These are phyloP conservation scores for Metschnikowia bowlesiae DNA, from an alignment of 805 yeast genomes.

Conservation along the genomic window DNA sequence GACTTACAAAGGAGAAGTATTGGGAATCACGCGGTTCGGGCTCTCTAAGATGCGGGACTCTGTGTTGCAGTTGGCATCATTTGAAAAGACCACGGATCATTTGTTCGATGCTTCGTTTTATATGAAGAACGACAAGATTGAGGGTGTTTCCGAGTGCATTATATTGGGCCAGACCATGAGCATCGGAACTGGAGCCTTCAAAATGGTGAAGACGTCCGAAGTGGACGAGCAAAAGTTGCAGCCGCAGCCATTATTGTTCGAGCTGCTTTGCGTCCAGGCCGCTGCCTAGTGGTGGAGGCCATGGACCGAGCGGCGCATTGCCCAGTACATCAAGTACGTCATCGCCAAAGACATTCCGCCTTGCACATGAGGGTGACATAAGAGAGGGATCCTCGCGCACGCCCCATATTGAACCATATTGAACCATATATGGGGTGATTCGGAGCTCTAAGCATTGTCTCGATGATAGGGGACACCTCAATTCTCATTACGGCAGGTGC, in stretches of 20 bases:
- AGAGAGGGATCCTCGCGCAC: too few species aligned
- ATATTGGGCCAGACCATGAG: slow-evolving; percentile 97
- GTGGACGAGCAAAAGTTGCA: slow-evolving; percentile 40
- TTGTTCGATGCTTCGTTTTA: slow-evolving; percentile 96
- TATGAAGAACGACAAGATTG: slow-evolving; percentile 92
- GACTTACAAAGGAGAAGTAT: slow-evolving; percentile 97
- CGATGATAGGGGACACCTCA: too few species aligned
- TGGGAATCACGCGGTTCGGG: slow-evolving; percentile 98
- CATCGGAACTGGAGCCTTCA: slow-evolving; percentile 96
- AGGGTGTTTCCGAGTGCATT: slow-evolving; percentile 97
- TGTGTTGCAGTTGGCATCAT: slow-evolving; percentile 92
- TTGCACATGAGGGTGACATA: too few species aligned
- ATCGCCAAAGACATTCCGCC: too few species aligned
- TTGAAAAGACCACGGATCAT: slow-evolving; percentile 98
- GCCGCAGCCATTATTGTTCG: slow-evolving; percentile 45
- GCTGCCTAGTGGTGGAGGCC: slow-evolving; percentile 4
- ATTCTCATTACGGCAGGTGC: too few species aligned
- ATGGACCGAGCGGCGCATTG: too few species aligned
- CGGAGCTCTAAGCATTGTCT: too few species aligned
- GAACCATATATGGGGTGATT: too few species aligned
- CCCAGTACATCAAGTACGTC: too few species aligned
- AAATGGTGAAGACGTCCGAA: slow-evolving; percentile 61
- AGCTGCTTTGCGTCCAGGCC: slow-evolving; percentile 31
- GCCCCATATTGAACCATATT: too few species aligned
- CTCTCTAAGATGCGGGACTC: slow-evolving; percentile 98